A percentile compares a stretch with the other conserved stretches of the same genome.
phyloP scores from a whole-genome alignment of 805 yeast species.

The Candida dajiaensis region DNA sequence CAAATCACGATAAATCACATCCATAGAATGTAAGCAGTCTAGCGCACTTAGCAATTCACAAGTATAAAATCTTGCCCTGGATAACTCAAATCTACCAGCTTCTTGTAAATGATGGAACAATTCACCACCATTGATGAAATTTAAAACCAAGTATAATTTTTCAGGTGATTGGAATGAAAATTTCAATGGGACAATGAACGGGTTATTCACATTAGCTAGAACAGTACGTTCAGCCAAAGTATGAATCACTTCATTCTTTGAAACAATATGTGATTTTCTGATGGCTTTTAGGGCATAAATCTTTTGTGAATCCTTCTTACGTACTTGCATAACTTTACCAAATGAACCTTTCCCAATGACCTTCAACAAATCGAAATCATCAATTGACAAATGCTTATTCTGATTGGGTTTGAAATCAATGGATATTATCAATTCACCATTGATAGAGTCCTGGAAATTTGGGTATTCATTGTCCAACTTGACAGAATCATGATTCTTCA shows the following conservation, averaged over 20 bases:
- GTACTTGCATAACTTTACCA: constrained; percentile 98
- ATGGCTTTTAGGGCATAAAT: constrained; percentile 92
- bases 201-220: constrained; percentile 85
- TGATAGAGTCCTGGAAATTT: constrained; percentile 5
- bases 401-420: constrained; percentile 65
- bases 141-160: constrained; percentile 81
- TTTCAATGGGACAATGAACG: constrained; percentile 93
- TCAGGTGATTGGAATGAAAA: constrained; percentile 97
- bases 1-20: constrained; percentile 91
- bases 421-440: constrained; percentile 54
- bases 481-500: constrained; percentile 62
- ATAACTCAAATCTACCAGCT: constrained; percentile 82
- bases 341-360: constrained; percentile 98
- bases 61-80: constrained; percentile 87
- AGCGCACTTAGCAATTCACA: constrained; percentile 92
- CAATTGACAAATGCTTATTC: constrained; percentile 70
- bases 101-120: constrained; percentile 89
- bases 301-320: constrained; percentile 91
- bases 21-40: constrained; percentile 84
- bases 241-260: constrained; percentile 91
- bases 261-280: constrained; percentile 89
- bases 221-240: constrained; percentile 96
- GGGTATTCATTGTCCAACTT: constrained; percentile 29
- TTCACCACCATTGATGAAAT: constrained; percentile 97
- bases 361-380: constrained; percentile 87